phyloP scores from a whole-genome alignment of 345 rosid genomes.

The Microcos paniculata region DNA sequence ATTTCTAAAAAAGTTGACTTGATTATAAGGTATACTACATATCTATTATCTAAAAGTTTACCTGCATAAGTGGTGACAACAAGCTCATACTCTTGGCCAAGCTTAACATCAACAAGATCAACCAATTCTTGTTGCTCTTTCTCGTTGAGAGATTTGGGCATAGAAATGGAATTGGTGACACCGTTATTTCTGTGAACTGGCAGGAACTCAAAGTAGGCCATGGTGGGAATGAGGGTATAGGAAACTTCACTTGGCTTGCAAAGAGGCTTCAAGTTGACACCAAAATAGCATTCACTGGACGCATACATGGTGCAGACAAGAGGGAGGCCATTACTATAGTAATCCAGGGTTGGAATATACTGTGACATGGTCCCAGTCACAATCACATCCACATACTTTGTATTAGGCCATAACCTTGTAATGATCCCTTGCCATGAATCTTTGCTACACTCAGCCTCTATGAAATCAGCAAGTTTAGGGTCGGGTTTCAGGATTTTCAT shows the following conservation, averaged over 20 bases:
- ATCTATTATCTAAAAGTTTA: conserved; percentile 21
- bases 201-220: conserved; percentile 95
- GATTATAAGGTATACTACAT: no score
- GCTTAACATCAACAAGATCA: conserved; percentile 92
- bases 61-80: conserved; percentile 99
- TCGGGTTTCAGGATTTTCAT: conserved; percentile 62
- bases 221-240: conserved; percentile 82
- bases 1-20: background rate
- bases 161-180: conserved; percentile 52
- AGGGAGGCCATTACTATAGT: conserved; percentile 81
- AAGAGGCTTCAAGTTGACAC: conserved; percentile 79
- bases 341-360: conserved; percentile 91
- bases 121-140: conserved; percentile 79
- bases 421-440: conserved; percentile 73
- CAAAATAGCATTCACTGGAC: conserved; percentile 95
- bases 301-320: conserved; percentile 98
- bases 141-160: conserved; percentile 70
- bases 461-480: conserved; percentile 58
- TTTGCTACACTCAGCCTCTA: conserved; percentile 51
- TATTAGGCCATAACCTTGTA: conserved; percentile 75
- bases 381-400: conserved; percentile 89
- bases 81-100: conserved; percentile 92
- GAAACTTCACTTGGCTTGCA: conserved; percentile 88
- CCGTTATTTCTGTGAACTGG: conserved; percentile 76
- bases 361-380: conserved; percentile 99